phyloP scores from a whole-genome alignment of 768 basidiomycete species.

The Crepidotus variabilis region DNA sequence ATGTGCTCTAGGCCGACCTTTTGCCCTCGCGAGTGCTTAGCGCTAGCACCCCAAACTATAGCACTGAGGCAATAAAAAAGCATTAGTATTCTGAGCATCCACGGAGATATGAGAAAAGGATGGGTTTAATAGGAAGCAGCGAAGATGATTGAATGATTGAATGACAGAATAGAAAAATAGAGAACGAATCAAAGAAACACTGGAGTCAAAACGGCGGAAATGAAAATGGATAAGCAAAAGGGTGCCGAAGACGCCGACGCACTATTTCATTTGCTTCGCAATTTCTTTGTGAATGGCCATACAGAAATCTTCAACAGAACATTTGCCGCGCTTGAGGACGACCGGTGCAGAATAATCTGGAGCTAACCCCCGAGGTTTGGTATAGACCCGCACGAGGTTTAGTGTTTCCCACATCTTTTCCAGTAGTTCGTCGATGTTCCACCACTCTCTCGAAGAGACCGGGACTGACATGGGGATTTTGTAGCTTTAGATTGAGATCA shows the following conservation, averaged over 20 bases:
- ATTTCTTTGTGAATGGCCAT: constrained; percentile 96
- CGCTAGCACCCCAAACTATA: constrained; percentile 93
- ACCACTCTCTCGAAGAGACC: constrained; percentile 90
- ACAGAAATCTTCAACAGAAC: constrained; percentile 86
- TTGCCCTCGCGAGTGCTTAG: constrained; percentile 96
- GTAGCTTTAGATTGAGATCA: constrained; percentile 41
- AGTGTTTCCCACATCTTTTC: constrained; percentile 93
- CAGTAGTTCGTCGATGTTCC: constrained; percentile 93
- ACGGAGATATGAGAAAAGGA: not conserved
- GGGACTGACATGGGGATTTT: constrained; percentile 96
- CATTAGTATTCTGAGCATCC: not conserved
- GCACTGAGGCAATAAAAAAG: constrained; percentile 44
- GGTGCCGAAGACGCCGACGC: constrained; percentile 24
- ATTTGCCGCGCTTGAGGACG: constrained; percentile 66
- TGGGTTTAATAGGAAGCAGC: not conserved
- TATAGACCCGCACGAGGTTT: constrained; percentile 93
- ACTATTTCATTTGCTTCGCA: constrained; percentile 97
- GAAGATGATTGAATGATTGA: not conserved
- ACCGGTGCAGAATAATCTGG: constrained; percentile 93
- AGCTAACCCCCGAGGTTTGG: constrained; percentile 86
- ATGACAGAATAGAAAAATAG: not conserved
- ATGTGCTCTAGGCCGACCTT: constrained; percentile 89
- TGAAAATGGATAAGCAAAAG: not conserved
- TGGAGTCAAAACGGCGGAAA: not conserved
- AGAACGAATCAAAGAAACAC: not conserved